Evolutionary conservation across 2,329 filamentous ascomycete species (phyloP), one percentile per base, ranked within the genome.

Genomic region (Penicillium italicum): DNA sequence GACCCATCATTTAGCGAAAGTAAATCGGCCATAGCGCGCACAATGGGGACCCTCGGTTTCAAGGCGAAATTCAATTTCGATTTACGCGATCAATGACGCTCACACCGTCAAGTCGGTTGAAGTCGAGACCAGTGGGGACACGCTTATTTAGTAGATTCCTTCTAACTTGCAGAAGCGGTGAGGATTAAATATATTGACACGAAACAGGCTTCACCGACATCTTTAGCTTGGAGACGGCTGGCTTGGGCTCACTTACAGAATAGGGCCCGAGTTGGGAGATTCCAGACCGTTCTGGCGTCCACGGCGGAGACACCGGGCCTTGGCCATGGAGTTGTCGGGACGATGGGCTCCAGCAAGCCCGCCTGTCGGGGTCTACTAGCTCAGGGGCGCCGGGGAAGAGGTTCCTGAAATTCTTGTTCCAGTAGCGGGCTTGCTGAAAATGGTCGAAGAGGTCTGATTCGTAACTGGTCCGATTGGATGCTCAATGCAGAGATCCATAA

Each of bases 341-440:
- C 55, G 55, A 65, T 60, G 48, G 42, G 46, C 46, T 56, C 61
- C 50, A 60, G 58, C 44, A 55, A 58, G 58, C 56, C 60, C 50
- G 56, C 53, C 61, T 64, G 59, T 59, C 49, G 64, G 63, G 58
- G 61, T 44, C 57, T 60, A 64, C 65, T 70, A 69, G 68, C 61
- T 62, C 63, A 62, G 61, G 60, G 61, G 63, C 60, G 56, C 58
- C 59, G 69, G 68, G 69, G 69, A 70, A 71, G 63, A 59, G 34
- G 62, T 65, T 69, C 65, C 69, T 67, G 58, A 62, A 61, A 66
- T 64, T 69, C 67, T 63, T 70, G 61, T 61, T 66, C 65, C 60
- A 60, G 61, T 61, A 63, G 37, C 53, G 49, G 54, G 58, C 42
- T 57, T 46, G 49, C 44, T 44, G 55, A 43, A 55, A 50, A 45